Evolutionary conservation across 306 rosid genomes (phyloP), one percentile per base, ranked within the genome.

Genomic region (Lathyrus sativus): DNA sequence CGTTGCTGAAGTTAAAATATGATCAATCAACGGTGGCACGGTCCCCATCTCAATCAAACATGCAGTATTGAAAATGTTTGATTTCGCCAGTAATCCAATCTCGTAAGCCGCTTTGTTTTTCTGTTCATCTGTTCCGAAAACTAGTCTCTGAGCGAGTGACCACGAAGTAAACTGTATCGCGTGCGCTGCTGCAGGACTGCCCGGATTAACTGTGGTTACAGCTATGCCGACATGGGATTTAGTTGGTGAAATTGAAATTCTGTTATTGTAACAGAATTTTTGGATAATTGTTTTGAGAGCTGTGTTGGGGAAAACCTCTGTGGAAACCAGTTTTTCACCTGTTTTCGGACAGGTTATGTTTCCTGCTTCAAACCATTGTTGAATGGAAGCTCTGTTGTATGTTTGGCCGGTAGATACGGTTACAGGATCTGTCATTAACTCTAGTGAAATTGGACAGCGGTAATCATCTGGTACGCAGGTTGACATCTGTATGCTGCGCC

Each of bases 361-460:
- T 11, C 97, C 95, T 0, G 82, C 76, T 9, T 73, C 42, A 7
- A 91, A 73, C 97, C 97, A 91, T 79, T 83, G 81, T 18, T 84
- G 73, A 65, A 91, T 91, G 1, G 95, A 84, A 57, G 48, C 8
- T 26, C 95, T 84, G 45, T 88, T 85, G 14, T 83, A 91, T n/a
- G 96, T 88, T 28, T 91, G 97, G n/a, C 97, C 97, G 1, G 96
- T 86, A 1, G 92, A 86, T 2, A 85, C 75, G 3, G 89, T 91
- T 2, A 91, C 97, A 0, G 97, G 97, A 49, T 88, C 96, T 1
- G 69, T 76, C 97, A 91, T 91, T 8, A 85, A 37, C 65, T 85
- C 92, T 0, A 91, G 82, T 4, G 96, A 91, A 75, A 91, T 88
- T 0, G 97, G 96, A 26, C 97, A 88, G 29, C 80, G 80, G 18